Base-by-base conservation (phyloP, 306 rosid genomes). In the Malus fusca region DNA sequence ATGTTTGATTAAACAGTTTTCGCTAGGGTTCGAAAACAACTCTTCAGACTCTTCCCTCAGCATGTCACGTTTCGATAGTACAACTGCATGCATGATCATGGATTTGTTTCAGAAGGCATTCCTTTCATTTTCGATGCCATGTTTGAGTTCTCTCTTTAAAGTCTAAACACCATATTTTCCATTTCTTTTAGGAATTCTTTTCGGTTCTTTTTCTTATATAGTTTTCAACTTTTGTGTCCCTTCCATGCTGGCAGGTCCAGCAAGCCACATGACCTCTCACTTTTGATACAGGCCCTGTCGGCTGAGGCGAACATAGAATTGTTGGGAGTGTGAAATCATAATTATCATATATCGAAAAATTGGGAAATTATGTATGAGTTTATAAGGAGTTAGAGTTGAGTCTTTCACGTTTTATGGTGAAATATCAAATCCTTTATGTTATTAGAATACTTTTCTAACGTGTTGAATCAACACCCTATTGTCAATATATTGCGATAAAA, bases 111-210 rank as follows among this genome's bases (percentile, higher is more conserved):
- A 15, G 51, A 37, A 62, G 51, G 55, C 43, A 66, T 43, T 74
- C 67, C 46, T 37, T 77, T 78, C 82, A 78, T 65, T 72, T 48
- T 56, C 67, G 52, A 4, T 19, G 69, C 73, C 74, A n/a, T 69
- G 66, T 58, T 31, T 60, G 66, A 77, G 62, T 71, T 58, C 30
- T 25, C 28, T 35, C 9, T 35, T 37, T 72, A 48, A 37, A 37
- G 42, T 37, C 42, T 37, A 37, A 21, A 53, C 33, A 25, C 26
- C 72, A 66, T 72, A 44, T 72, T 67, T 76, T 48, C 55, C 55
- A 4, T 72, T 44, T 48, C 75, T 44, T 30, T 43, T 46, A 10
- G 43, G 72, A 23, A 65, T 22, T 74, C 82, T 55, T 61, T 64
- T 60, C 73, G 63, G 55, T 14, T 17, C 30, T 62, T 65, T 25